These are phyloP conservation scores for Verticillium isaacii DNA, from an alignment of 2,329 filamentous ascomycete species.

Conservation along the genomic window DNA sequence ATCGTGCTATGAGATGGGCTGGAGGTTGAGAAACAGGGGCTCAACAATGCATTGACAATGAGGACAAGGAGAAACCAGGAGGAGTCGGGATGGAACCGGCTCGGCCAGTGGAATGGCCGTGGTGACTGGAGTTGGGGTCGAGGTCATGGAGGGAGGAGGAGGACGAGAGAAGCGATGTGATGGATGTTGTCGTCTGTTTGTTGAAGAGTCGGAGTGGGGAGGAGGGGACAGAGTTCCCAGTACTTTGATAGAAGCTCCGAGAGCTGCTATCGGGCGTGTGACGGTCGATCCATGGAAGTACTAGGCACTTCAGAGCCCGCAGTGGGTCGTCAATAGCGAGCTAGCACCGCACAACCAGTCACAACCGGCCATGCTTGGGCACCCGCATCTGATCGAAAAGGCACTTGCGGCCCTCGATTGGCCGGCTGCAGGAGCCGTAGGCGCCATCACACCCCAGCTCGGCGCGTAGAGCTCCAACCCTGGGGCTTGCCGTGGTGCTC, in stretches of 20 bases:
- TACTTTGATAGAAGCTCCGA: background rate
- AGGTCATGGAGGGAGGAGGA: background rate
- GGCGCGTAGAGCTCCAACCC: slow-evolving; percentile 15
- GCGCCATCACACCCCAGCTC: slow-evolving; percentile 15
- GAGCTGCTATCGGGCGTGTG: background rate
- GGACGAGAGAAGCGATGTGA: background rate
- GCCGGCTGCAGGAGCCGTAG: slow-evolving; percentile 15
- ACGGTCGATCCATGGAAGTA: background rate
- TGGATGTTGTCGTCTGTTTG: background rate
- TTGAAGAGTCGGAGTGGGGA: background rate
- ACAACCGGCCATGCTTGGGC: background rate
- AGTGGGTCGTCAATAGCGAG: slow-evolving; percentile 10
- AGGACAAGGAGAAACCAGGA: background rate
- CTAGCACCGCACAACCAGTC: slow-evolving; percentile 10
- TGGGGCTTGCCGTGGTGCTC: slow-evolving; percentile 1
- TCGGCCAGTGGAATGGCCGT: background rate
- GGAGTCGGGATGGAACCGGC: background rate
- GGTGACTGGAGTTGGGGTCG: background rate
- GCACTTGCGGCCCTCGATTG: slow-evolving; percentile 15
- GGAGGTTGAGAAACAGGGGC: background rate
- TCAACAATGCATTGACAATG: background rate
- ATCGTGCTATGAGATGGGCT: background rate
- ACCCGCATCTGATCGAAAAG: slow-evolving; percentile 11
- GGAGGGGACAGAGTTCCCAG: background rate
- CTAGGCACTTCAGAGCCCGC: background rate